phyloP scores from a whole-genome alignment of 805 yeast species.

The Candida ulmi region DNA sequence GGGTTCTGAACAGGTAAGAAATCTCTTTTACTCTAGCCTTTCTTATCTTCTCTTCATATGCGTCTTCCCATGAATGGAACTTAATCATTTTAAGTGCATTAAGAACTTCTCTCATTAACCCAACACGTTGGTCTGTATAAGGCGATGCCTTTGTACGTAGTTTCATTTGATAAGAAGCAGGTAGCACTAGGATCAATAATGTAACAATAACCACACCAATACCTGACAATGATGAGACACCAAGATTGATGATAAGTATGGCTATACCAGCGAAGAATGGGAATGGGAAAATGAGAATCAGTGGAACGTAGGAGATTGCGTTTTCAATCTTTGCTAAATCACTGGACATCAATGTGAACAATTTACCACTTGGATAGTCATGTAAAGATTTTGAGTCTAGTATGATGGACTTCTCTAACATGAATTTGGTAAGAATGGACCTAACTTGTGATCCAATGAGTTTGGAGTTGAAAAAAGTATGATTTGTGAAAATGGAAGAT shows the following conservation, averaged over 20 bases:
- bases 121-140: slow-evolving; percentile 54
- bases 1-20: slow-evolving; percentile 45
- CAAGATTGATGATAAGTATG: slow-evolving; percentile 53
- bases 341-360: slow-evolving; percentile 70
- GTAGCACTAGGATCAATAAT: not conserved
- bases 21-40: slow-evolving; percentile 51
- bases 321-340: slow-evolving; percentile 73
- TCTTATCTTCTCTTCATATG: slow-evolving; percentile 49
- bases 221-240: slow-evolving; percentile 61
- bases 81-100: slow-evolving; percentile 60
- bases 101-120: slow-evolving; percentile 49
- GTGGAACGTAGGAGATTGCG: slow-evolving; percentile 53
- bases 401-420: not conserved
- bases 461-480: slow-evolving; percentile 52
- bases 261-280: slow-evolving; percentile 52
- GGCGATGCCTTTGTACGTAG: slow-evolving; percentile 34
- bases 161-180: not conserved
- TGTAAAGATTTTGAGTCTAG: no score
- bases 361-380: slow-evolving; percentile 35
- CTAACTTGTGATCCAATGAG: slow-evolving; percentile 60
- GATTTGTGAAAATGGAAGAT: slow-evolving; percentile 47
- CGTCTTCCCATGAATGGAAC: slow-evolving; percentile 77
- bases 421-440: slow-evolving; percentile 14
- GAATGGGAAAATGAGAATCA: slow-evolving; percentile 33
- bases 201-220: slow-evolving; percentile 38